A percentile compares a stretch with the other conserved stretches of the same genome.
Evolutionary conservation across 2,329 filamentous ascomycete genomes (phyloP).

Genomic region (Alternaria brassicicola): DNA sequence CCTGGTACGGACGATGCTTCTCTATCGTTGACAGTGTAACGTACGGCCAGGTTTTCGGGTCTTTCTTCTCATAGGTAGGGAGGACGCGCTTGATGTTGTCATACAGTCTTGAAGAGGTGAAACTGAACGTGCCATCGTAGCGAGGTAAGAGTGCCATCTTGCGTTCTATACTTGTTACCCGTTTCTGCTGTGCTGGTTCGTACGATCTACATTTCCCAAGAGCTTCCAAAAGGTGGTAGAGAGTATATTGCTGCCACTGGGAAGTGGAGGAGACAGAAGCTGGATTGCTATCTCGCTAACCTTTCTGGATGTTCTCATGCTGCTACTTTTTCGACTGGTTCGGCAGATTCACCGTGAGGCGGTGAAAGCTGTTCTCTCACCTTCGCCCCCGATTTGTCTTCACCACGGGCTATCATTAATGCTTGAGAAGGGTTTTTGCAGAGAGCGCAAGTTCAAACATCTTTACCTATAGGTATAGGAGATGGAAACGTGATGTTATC

Average conservation of each 20-base stretch:
- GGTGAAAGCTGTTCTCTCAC: background rate
- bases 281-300: fast-evolving
- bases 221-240: too few species aligned
- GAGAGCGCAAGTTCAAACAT: too few species aligned
- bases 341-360: background rate
- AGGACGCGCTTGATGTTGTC: background rate
- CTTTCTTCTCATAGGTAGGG: background rate
- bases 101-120: background rate
- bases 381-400: background rate
- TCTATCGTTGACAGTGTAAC: slow-evolving; percentile 5
- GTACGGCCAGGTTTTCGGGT: slow-evolving; percentile 10
- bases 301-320: background rate
- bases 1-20: background rate
- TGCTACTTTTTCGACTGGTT: background rate
- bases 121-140: slow-evolving; percentile 8
- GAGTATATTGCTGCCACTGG: background rate
- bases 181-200: background rate
- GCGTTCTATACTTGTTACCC: background rate
- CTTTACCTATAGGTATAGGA: too few species aligned
- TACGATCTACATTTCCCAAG: background rate
- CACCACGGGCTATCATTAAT: background rate
- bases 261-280: background rate
- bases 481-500: too few species aligned
- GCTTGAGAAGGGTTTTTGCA: background rate
- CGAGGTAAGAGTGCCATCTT: background rate